phyloP scores from a whole-genome alignment of 352 stramenopile species.

The Globisporangium nodosum region DNA sequence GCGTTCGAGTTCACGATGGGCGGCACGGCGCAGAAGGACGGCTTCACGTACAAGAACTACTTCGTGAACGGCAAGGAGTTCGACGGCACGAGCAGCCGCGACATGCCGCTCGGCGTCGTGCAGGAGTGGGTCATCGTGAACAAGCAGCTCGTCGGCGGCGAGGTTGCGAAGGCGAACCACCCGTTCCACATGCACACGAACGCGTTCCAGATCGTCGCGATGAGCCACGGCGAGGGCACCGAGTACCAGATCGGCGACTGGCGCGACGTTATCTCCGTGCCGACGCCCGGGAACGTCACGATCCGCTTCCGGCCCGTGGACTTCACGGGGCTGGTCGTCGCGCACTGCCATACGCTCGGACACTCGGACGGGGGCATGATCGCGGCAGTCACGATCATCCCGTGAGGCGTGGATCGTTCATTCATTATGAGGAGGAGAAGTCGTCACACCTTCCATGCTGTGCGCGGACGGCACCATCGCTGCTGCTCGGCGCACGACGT shows the following conservation, averaged over 20 bases:
- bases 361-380: constrained; percentile 84
- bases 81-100: constrained; percentile 33
- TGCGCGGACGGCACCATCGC: too few species aligned
- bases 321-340: constrained; percentile 49
- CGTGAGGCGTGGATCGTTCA: background rate
- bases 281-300: constrained; percentile 70
- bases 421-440: background rate
- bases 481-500: background rate
- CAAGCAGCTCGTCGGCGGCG: constrained; percentile 32
- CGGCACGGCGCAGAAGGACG: constrained; percentile 37
- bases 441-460: background rate
- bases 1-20: constrained; percentile 58
- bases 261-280: constrained; percentile 75
- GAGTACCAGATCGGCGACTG: constrained; percentile 79
- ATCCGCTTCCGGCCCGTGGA: constrained; percentile 74
- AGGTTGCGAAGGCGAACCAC: constrained; percentile 56
- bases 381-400: constrained; percentile 43
- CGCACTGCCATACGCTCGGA: constrained; percentile 77
- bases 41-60: constrained; percentile 69
- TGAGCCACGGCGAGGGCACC: constrained; percentile 55
- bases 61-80: constrained; percentile 67
- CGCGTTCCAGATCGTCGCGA: constrained; percentile 72
- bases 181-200: constrained; percentile 86
- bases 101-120: constrained; percentile 47
- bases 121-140: constrained; percentile 79